These are phyloP conservation scores for Hyaloraphidium curvatum DNA, from an alignment of 192 early-diverging fungal genomes.

Conservation along the genomic window DNA sequence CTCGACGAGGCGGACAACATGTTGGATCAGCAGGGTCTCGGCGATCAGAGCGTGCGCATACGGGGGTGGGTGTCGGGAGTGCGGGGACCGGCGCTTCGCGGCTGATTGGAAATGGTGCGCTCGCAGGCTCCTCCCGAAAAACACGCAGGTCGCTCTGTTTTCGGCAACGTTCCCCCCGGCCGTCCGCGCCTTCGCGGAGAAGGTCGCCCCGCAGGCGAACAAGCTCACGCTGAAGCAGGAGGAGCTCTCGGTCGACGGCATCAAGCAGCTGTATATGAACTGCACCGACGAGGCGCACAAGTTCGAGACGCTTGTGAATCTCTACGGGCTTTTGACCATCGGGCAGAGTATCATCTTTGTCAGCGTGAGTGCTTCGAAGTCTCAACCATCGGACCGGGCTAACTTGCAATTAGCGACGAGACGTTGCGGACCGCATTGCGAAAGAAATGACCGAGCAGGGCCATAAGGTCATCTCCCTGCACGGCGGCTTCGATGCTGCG, in stretches of 20 bases:
- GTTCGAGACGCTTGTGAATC: slow-evolving; percentile 41
- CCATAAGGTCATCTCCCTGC: slow-evolving; percentile 66
- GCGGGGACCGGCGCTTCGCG: not conserved
- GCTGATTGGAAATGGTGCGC: not conserved
- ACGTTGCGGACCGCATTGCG: slow-evolving; percentile 52
- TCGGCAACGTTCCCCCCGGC: slow-evolving; percentile 80
- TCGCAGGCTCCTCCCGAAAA: slow-evolving; percentile 38
- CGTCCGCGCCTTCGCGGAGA: slow-evolving; percentile 53
- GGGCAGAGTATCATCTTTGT: slow-evolving; percentile 96
- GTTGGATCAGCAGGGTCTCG: slow-evolving; percentile 35
- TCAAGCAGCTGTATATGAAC: slow-evolving; percentile 96
- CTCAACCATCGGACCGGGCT: not conserved
- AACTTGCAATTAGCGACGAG: slow-evolving; percentile 1
- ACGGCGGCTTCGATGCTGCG: slow-evolving; percentile 53
- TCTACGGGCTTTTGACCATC: slow-evolving; percentile 71
- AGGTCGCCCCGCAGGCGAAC: slow-evolving; percentile 73
- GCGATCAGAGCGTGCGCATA: not conserved
- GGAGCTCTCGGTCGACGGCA: slow-evolving; percentile 81
- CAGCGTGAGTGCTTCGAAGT: slow-evolving; percentile 27
- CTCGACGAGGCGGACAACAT: slow-evolving; percentile 99
- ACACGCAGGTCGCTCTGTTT: slow-evolving; percentile 76
- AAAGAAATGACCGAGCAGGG: slow-evolving; percentile 56
- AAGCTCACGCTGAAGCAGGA: slow-evolving; percentile 65
- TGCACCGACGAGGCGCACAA: slow-evolving; percentile 65
- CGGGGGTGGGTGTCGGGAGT: not conserved